Conservation (phyloP, 108 stramenopile species). For the Schizochytrium sp. region DNA sequence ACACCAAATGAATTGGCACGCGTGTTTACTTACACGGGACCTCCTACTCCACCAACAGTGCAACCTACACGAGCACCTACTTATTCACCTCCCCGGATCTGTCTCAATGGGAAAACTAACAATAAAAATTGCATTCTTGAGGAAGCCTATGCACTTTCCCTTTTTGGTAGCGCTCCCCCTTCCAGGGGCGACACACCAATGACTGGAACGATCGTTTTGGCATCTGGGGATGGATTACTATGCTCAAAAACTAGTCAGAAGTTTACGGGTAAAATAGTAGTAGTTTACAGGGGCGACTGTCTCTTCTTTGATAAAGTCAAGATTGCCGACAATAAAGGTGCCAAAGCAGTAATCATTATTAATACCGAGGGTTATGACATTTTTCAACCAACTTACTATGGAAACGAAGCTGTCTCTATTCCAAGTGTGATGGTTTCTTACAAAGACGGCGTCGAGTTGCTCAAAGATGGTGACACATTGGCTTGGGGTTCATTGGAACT, state of each 20-base stretch:
- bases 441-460: background rate
- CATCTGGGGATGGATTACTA: background rate
- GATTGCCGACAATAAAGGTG: background rate
- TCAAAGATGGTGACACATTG: no score
- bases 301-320: background rate
- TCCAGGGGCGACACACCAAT: no score
- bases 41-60: background rate
- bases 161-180: no score
- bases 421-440: background rate
- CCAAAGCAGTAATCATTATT: background rate
- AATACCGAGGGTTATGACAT: background rate
- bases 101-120: no score
- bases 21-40: background rate
- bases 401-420: background rate
- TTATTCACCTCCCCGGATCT: background rate
- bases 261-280: background rate
- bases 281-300: background rate
- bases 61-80: background rate
- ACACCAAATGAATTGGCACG: background rate
- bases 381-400: background rate
- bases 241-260: background rate
- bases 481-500: no score
- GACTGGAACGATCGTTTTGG: background rate
- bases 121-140: no score
- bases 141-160: no score